Evolutionary conservation across 208 protist species (phyloP), one percentile per base, ranked within the genome.

Genomic region (Perkinsela sp.): DNA sequence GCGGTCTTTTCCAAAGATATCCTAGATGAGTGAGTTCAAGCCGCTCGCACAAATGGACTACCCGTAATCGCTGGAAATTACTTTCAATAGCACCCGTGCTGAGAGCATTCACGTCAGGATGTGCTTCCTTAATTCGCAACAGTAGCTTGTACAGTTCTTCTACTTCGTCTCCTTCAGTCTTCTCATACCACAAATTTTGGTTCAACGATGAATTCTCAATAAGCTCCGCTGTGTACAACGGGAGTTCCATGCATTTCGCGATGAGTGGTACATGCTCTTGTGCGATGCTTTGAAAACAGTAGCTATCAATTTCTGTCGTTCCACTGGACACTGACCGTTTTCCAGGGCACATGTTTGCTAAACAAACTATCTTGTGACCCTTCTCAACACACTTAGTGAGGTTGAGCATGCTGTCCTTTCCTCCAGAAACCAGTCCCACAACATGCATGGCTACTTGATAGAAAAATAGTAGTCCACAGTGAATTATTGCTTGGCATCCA

Each of bases 231-330:
- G 78, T 57, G 28, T 89, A 90, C 29, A 98, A 76, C 1, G 95
- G 95, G 29, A 98, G 66, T 1, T 76, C 76, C 40, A 97, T 70
- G 73, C 90, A 96, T 2, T 83, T 32, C 0, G 92, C 88, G 31
- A 97, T 86, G 2, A 69, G 48, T 6, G 81, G 75, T 65, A 98
- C 82, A 0, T 82, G 84, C 66, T 91, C 84, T 74, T 95, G 88
- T 22, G 94, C 96, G 2, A 98, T 94, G 0, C 94, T 98, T 80
- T 99, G 96, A 77, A 96, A 99, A 85, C 94, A 97, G 80, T 90
- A 97, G 29, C 88, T 96, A 75, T 99, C 95, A 29, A 98, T 75
- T 73, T 99, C 96, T 29, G 90, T 77, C 0, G 30, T 29, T 30
- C 22, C 66, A 30, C 85, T 68, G 29, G 30, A n/a, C 29, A 30